Percentiles rank a stretch among this genome's conserved stretches.
Conservation (phyloP, 2,329 filamentous ascomycete genomes). For the Penicillium sp. region DNA sequence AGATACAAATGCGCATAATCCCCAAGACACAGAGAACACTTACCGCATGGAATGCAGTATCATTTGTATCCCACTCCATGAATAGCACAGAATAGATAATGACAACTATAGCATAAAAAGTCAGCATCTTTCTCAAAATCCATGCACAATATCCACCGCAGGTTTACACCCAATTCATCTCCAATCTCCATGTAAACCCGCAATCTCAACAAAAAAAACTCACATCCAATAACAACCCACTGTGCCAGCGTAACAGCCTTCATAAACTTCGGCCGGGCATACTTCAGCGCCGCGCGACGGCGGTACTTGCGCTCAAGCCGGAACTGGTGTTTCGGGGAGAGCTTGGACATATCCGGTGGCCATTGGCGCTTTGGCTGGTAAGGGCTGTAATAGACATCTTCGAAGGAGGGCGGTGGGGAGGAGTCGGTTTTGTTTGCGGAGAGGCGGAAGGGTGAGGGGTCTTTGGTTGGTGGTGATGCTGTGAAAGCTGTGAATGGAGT, state of each 20-base stretch:
- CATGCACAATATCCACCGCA: background rate
- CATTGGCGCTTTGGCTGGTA: conserved; percentile 62
- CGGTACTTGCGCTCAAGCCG: conserved; percentile 67
- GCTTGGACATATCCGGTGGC: conserved; percentile 63
- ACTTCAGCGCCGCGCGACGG: conserved; percentile 61
- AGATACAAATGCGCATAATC: background rate
- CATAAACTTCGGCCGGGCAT: conserved; percentile 58
- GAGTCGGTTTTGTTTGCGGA: conserved; percentile 21
- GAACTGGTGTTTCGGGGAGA: conserved; percentile 66
- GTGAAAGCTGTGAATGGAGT: conserved; percentile 16
- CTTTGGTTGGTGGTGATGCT: conserved; percentile 13
- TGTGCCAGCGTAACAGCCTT: conserved; percentile 60
- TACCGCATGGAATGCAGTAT: conserved; percentile 44
- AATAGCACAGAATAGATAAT: conserved; percentile 46
- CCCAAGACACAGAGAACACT: conserved; percentile 17
- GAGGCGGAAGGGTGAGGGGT: conserved; percentile 24
- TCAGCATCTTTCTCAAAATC: conserved; percentile 14
- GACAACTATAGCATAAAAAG: conserved; percentile 34
- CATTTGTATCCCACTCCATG: conserved; percentile 46
- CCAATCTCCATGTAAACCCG: background rate
- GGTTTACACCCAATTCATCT: background rate
- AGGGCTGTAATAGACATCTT: conserved; percentile 52
- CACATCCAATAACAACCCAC: conserved; percentile 55
- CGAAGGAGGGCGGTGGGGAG: conserved; percentile 8
- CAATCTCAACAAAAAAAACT: conserved; percentile 29